phyloP scores from a whole-genome alignment of 148 eudicot genomes.

The Linanthus parryae region DNA sequence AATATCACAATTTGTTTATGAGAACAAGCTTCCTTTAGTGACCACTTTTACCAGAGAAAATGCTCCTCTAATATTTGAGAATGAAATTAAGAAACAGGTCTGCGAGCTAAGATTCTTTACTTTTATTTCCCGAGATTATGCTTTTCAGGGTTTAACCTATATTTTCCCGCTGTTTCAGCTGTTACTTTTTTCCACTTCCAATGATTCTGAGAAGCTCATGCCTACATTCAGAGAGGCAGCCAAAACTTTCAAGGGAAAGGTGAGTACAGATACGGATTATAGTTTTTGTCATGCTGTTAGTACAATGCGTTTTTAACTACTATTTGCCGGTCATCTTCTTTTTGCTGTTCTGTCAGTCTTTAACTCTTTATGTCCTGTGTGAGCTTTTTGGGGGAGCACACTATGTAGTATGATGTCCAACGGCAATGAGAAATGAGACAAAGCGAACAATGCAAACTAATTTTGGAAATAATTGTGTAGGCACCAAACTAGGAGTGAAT shows the following conservation, averaged over 20 bases:
- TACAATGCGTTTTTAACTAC: too few relatives aligned
- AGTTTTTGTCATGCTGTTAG: background rate
- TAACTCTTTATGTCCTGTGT: too few relatives aligned
- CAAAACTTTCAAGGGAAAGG: slow-evolving; percentile 87
- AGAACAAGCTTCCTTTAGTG: slow-evolving; percentile 80
- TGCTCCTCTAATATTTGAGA: slow-evolving; percentile 68
- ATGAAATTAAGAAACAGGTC: slow-evolving; percentile 86
- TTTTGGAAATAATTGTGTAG: too few relatives aligned
- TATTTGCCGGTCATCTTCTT: too few relatives aligned
- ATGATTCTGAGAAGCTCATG: slow-evolving; percentile 32
- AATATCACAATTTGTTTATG: slow-evolving; percentile 63
- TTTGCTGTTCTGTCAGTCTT: too few relatives aligned
- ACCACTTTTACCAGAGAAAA: slow-evolving; percentile 71
- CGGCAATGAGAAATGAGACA: too few relatives aligned
- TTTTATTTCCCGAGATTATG: too few relatives aligned
- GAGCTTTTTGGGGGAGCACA: too few relatives aligned
- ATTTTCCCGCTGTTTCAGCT: slow-evolving; percentile 21
- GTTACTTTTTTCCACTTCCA: slow-evolving; percentile 52
- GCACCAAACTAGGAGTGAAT: too few relatives aligned
- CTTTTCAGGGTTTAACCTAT: background rate
- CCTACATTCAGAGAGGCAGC: slow-evolving; percentile 70
- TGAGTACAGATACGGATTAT: slow-evolving; percentile 15
- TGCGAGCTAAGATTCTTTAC: background rate
- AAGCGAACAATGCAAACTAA: too few relatives aligned
- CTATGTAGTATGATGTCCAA: too few relatives aligned